Base-by-base conservation (phyloP, 352 stramenopile species). In the Globisporangium camurandrum region DNA sequence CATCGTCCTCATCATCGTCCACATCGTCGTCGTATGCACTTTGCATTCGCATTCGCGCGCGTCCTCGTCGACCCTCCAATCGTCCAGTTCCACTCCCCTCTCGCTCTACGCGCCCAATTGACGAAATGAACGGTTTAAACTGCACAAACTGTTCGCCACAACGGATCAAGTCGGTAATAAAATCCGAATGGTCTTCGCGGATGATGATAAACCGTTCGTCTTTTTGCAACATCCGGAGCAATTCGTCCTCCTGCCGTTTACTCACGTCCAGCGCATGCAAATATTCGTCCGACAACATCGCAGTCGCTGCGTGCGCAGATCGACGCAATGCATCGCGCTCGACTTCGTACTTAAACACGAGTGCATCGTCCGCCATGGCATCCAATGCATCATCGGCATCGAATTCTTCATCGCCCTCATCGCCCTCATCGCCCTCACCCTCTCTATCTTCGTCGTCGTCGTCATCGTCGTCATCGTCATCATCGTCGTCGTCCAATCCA, bases 181-280 rank as follows among this genome's bases (percentile, higher is more conserved):
- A 87, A 31, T 87, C 73, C 27, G 72, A 75, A 60, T 89, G 78
- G 45, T 87, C 72, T 40, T 89, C 78, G 46, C 74, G 71, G 67
- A 89, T 86, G 70, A 89, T 84, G 62, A 89, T 87, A 66, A 79
- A 89, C 49, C 78, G 75, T 59, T 89, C 78, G 43, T 89, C 77
- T 51, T 81, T 86, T 52, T 86, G 75, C 46, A 86, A 82, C 57
- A 89, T 61, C 57, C 77, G 72, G 62, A 88, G 37, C 31, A 88
- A 40, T 52, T 86, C 77, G 46, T 82, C 72, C 54, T 88, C 73
- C 50, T 84, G 72, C 16, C 70, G 72, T 51, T 81, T 79, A 12
- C 70, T 68, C 7, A 84, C 75, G 54, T 84, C 75, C 16, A 86
- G 53, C 26, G 75, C 75, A 12, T 69, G 70, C 26, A 87, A 46